These are phyloP conservation scores for Fusarium sp. DNA, from an alignment of 2,329 filamentous ascomycete species.

Conservation along the genomic window DNA sequence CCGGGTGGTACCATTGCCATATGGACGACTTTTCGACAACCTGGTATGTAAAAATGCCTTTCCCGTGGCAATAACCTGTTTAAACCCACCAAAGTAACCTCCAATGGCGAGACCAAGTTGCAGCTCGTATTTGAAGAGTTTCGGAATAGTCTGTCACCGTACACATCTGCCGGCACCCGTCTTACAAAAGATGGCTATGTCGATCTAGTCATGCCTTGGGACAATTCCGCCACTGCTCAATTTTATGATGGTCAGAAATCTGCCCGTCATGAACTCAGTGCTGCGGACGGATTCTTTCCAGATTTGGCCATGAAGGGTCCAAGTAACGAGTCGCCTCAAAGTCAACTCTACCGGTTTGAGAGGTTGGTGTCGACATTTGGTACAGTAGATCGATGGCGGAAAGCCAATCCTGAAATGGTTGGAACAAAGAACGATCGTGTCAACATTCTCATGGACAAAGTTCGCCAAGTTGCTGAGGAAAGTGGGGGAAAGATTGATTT, in stretches of 20 bases:
- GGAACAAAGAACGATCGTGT: background rate
- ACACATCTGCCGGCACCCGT: background rate
- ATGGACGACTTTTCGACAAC: slow-evolving; percentile 8
- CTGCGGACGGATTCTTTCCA: background rate
- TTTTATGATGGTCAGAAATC: background rate
- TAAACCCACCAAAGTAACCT: background rate
- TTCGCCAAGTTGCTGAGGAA: background rate
- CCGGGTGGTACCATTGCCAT: slow-evolving; percentile 13
- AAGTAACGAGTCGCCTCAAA: accelerated
- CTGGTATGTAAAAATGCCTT: accelerated
- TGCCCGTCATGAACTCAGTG: background rate
- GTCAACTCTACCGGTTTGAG: background rate
- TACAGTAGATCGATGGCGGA: slow-evolving; percentile 4
- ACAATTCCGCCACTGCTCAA: background rate
- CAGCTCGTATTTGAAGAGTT: slow-evolving; percentile 4
- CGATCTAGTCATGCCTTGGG: slow-evolving; percentile 17
- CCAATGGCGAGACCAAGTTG: background rate
- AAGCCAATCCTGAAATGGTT: background rate
- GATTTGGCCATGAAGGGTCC: accelerated
- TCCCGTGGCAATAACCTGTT: accelerated
- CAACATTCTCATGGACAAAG: background rate
- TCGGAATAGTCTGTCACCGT: background rate
- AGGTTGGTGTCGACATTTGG: background rate
- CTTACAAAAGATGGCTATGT: slow-evolving; percentile 6
- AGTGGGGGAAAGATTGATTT: background rate